Percentiles rank a stretch among this genome's conserved stretches.
Conservation (phyloP, 345 rosid species). For the Eucalyptus curtisii region DNA sequence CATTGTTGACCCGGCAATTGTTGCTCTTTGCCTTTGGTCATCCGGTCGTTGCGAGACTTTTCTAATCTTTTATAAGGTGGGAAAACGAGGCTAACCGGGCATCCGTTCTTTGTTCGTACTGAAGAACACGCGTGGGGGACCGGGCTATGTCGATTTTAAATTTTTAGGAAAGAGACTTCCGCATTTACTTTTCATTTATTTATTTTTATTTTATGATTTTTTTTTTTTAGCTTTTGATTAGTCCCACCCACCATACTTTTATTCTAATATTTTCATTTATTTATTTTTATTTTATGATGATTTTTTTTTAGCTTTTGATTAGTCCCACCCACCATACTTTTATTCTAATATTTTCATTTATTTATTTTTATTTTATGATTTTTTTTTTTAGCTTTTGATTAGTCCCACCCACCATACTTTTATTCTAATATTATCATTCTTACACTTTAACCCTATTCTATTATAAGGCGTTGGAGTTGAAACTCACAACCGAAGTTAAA, state of each 20-base stretch:
- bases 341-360: too few relatives aligned
- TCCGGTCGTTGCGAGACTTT: not conserved
- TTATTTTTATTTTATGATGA: not conserved
- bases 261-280: not conserved
- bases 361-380: not conserved
- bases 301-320: too few relatives aligned
- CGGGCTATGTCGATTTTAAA: not conserved
- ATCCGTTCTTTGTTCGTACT: not conserved
- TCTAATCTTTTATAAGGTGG: not conserved
- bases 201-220: not conserved
- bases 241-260: too few relatives aligned
- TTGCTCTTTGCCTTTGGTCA: not conserved
- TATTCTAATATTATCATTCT: too few relatives aligned
- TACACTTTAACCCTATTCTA: too few relatives aligned
- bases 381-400: too few relatives aligned
- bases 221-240: too few relatives aligned
- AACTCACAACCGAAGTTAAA: accelerated
- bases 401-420: too few relatives aligned
- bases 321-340: too few relatives aligned
- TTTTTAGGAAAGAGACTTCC: not conserved
- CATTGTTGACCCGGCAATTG: not conserved
- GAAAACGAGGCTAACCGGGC: not conserved
- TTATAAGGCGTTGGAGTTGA: accelerated
- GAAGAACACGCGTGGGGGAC: not conserved
- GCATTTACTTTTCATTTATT: not conserved